Evolutionary conservation across 1,284 basidiomycete species (phyloP).

Genomic region (Cutaneotrichosporon sp.): DNA sequence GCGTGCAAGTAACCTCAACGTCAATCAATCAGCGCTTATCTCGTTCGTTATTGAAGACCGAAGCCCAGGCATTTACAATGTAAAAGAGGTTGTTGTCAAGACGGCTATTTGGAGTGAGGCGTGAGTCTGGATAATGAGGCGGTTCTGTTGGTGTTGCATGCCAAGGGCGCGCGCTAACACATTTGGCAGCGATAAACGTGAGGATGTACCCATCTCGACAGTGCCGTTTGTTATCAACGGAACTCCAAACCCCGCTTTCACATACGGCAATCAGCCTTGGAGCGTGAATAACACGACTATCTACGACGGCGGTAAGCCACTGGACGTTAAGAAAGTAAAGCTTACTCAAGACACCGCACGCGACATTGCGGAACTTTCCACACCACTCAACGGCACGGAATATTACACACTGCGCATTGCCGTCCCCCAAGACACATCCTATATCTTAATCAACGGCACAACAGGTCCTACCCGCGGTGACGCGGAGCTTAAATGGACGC

Average conservation of each 20-base stretch:
- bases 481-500: not conserved
- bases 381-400: not conserved
- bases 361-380: not conserved
- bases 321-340: too few species aligned
- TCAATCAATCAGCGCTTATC: too few species aligned
- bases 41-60: not conserved
- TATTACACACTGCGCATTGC: not conserved
- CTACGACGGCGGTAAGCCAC: not conserved
- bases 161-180: not conserved
- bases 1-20: not conserved
- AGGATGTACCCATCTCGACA: not conserved
- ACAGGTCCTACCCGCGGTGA: not conserved
- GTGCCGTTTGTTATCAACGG: not conserved
- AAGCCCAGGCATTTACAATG: not conserved
- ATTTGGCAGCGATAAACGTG: not conserved
- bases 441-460: not conserved
- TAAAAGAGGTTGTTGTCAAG: not conserved
- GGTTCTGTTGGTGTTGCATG: too few species aligned
- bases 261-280: not conserved
- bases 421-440: not conserved
- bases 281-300: not conserved
- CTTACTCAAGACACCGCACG: not conserved
- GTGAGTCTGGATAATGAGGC: too few species aligned
- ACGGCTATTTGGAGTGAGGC: not conserved
- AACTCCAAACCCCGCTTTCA: not conserved